These are phyloP conservation scores for Trichosporon inkin DNA, from an alignment of 1,284 basidiomycete genomes.

Conservation along the genomic window DNA sequence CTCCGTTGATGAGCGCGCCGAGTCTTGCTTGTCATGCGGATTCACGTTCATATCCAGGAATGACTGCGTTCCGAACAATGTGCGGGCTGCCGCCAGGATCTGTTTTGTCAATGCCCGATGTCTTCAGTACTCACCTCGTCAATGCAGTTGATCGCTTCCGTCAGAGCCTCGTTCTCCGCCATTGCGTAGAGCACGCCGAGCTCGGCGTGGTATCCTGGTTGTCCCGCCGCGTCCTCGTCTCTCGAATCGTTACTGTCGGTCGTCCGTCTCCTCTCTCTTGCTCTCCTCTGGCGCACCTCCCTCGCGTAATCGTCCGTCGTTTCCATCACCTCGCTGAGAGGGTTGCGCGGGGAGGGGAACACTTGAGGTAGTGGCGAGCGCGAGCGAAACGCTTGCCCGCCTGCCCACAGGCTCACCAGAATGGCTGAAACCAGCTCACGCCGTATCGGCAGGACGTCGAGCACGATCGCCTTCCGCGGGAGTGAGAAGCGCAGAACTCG, in stretches of 20 bases:
- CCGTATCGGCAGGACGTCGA: slow-evolving; percentile 52
- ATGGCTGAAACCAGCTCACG: slow-evolving; percentile 52
- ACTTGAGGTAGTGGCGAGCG: slow-evolving; percentile 53
- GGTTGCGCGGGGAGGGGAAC: slow-evolving; percentile 49
- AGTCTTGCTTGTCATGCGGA: not conserved
- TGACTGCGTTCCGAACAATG: slow-evolving; percentile 44
- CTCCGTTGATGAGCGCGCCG: not conserved
- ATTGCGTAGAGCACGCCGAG: slow-evolving; percentile 48
- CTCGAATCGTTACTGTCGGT: slow-evolving; percentile 1
- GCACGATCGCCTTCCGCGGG: slow-evolving; percentile 48
- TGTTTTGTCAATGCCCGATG: slow-evolving; percentile 13
- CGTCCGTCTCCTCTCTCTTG: slow-evolving; percentile 14
- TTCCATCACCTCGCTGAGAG: slow-evolving; percentile 44
- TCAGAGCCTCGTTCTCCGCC: slow-evolving; percentile 49
- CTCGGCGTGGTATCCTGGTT: slow-evolving; percentile 27
- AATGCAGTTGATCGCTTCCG: slow-evolving; percentile 42
- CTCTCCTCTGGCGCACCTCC: slow-evolving; percentile 20
- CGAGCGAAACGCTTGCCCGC: slow-evolving; percentile 51
- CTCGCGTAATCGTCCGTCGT: slow-evolving; percentile 42
- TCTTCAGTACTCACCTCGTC: slow-evolving; percentile 41
- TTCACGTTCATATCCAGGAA: slow-evolving; percentile 28
- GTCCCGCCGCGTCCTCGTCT: not conserved
- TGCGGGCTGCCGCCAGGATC: slow-evolving; percentile 44
- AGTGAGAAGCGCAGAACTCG: slow-evolving; percentile 49
- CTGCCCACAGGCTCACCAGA: slow-evolving; percentile 52